Percentiles rank a stretch among this genome's conserved stretches.
Conservation (phyloP, 305 asterid species). For the Plantago coronopus region DNA sequence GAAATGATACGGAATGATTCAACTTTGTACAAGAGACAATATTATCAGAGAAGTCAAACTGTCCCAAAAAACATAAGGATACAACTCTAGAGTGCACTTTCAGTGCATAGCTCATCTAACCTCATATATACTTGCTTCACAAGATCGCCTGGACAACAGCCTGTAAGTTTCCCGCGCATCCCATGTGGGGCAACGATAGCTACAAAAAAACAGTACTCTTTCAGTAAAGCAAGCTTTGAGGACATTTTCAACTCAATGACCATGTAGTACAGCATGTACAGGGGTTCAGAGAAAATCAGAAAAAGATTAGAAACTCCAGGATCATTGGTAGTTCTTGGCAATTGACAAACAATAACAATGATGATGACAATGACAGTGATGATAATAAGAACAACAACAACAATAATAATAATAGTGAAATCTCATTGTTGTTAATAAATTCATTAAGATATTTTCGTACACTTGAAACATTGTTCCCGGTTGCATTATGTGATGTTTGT, state of each 20-base stretch:
- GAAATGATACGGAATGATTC: neutral
- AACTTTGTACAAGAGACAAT: slow-evolving; percentile 5
- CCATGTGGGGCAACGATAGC: slow-evolving; percentile 97
- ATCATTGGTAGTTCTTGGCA: too few relatives aligned
- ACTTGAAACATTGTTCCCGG: too few relatives aligned
- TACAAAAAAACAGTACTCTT: slow-evolving; percentile 34
- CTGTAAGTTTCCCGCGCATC: slow-evolving; percentile 93
- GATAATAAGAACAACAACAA: too few relatives aligned
- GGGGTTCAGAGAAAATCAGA: neutral
- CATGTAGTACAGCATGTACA: neutral
- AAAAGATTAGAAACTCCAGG: too few relatives aligned
- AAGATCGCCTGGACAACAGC: slow-evolving; percentile 89
- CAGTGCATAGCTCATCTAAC: slow-evolving; percentile 33
- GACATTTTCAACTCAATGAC: slow-evolving; percentile 18
- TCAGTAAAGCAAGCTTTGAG: slow-evolving; percentile 18
- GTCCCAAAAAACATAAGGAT: slow-evolving; percentile 13
- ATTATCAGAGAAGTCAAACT: slow-evolving; percentile 5
- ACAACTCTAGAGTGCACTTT: slow-evolving; percentile 7
- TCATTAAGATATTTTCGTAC: too few relatives aligned
- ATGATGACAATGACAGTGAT: too few relatives aligned
- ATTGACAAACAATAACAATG: too few relatives aligned
- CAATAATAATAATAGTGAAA: too few relatives aligned
- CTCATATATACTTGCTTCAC: slow-evolving; percentile 96
- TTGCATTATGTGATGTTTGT: too few relatives aligned
- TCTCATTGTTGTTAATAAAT: too few relatives aligned